These are phyloP conservation scores for Xylaria curta DNA, from an alignment of 495 filamentous ascomycete genomes.

Conservation along the genomic window DNA sequence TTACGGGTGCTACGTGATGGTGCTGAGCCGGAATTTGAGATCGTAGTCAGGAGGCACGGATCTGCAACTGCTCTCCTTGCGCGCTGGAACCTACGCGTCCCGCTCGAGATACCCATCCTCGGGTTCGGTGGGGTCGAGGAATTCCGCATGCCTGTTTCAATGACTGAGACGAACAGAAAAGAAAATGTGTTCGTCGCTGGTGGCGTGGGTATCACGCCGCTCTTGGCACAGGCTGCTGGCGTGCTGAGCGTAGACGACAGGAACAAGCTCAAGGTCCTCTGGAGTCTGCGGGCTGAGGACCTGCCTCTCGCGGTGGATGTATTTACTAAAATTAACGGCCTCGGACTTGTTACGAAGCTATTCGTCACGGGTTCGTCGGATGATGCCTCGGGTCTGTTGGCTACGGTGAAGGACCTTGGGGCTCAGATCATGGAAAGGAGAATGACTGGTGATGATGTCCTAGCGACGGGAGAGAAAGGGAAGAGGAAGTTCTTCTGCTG, in stretches of 20 bases:
- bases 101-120: constrained; percentile 68
- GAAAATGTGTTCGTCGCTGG: constrained; percentile 67
- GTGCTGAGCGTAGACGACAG: constrained; percentile 46
- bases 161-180: constrained; percentile 24
- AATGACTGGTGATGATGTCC: constrained; percentile 61
- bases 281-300: constrained; percentile 69
- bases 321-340: constrained; percentile 56
- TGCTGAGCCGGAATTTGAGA: constrained; percentile 62
- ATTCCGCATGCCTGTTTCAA: constrained; percentile 38
- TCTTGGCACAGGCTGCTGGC: constrained; percentile 66
- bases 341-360: constrained; percentile 60
- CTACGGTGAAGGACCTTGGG: constrained; percentile 42
- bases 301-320: constrained; percentile 65
- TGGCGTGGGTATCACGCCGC: constrained; percentile 81
- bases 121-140: constrained; percentile 72
- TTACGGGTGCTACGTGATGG: neutral
- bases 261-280: constrained; percentile 60
- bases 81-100: constrained; percentile 55
- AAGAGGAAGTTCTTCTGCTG: constrained; percentile 70
- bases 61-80: constrained; percentile 70
- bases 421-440: constrained; percentile 56
- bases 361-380: constrained; percentile 64
- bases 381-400: constrained; percentile 30
- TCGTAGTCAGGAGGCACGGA: constrained; percentile 72
- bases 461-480: constrained; percentile 44